Evolutionary conservation across 768 basidiomycete genomes (phyloP), one percentile per base, ranked within the genome.

Genomic region (Agrocybe praecox): DNA sequence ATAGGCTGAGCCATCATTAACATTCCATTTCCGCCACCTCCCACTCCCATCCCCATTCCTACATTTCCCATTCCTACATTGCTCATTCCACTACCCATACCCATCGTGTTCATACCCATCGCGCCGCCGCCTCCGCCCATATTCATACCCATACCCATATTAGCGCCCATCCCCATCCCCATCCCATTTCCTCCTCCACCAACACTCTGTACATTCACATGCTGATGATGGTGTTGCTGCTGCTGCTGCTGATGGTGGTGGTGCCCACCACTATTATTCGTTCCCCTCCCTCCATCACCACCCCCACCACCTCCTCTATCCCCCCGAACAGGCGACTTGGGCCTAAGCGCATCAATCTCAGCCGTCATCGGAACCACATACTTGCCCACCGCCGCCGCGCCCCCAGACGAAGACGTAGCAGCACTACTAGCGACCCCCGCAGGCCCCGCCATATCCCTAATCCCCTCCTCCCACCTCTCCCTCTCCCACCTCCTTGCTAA

Each of bases 361-460:
- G 57, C 12, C 12, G 66, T 62, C 65, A 66, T 68, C 6, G 69
- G 65, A 24, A 69, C 68, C n/a, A 69, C 67, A 15, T 62, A 59
- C 46, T 62, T 65, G 32, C 53, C 53, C n/a, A 15, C 40, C 34
- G 18, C 19, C 24, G n/a, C 49, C 46, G 51, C 32, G 36, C 43
- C 51, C 19, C 21, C 46, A 55, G 46, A 24, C 2, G n/a, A n/a
- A n/a, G n/a, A n/a, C n/a, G n/a, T n/a, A n/a, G n/a, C n/a, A n/a
- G 29, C 46, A 6, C 43, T 19, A 2, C 32, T 29, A 46, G 49
- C 24, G 0, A 44, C 56, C n/a, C 43, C 52, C 29, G 52, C 43
- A 33, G 48, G 33, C 24, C 43, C 78, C n/a, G 80, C 71, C 9
- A 87, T 72, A 49, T 80, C 82, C 73, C 78, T 40, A 74, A 76